Evolutionary conservation across 768 basidiomycete species (phyloP).

Genomic region (Amanita molliuscula): DNA sequence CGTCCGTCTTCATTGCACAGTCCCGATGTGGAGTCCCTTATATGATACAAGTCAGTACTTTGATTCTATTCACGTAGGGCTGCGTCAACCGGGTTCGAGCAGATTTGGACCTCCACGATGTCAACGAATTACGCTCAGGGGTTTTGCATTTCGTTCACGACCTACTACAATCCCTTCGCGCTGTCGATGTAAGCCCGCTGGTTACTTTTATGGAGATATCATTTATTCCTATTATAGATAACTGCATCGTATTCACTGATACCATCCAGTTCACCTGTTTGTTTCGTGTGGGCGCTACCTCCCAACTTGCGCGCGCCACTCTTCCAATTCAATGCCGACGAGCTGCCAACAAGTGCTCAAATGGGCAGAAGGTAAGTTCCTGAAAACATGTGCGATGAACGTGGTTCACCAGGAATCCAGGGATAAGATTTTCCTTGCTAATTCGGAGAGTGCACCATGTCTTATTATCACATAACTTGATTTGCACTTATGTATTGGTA

Average conservation of each 20-base stretch:
- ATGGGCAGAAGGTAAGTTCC: conserved; percentile 28
- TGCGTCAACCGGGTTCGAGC: background rate
- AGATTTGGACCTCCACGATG: conserved; percentile 62
- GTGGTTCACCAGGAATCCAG: conserved; percentile 15
- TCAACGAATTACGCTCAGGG: conserved; percentile 53
- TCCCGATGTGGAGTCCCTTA: conserved; percentile 56
- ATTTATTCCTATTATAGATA: conserved; percentile 27
- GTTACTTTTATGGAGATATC: conserved; percentile 4
- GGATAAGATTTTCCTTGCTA: conserved; percentile 38
- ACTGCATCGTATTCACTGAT: conserved; percentile 52
- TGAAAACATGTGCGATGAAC: background rate
- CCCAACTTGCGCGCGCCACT: conserved; percentile 31
- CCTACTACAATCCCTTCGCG: conserved; percentile 46
- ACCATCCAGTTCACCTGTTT: conserved; percentile 49
- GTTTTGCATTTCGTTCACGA: conserved; percentile 56
- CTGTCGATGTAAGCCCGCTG: conserved; percentile 41
- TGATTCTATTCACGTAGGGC: background rate
- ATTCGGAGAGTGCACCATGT: conserved; percentile 41
- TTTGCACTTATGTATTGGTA: background rate
- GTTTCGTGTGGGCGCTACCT: conserved; percentile 46
- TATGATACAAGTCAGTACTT: conserved; percentile 43
- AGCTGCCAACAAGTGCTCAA: conserved; percentile 29
- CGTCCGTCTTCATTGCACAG: conserved; percentile 51
- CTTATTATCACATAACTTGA: conserved; percentile 42
- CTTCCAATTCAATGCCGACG: conserved; percentile 26